Evolutionary conservation across 2,329 filamentous ascomycete species (phyloP), one percentile per base, ranked within the genome.

Genomic region (Chrysosporium keratinophilum): DNA sequence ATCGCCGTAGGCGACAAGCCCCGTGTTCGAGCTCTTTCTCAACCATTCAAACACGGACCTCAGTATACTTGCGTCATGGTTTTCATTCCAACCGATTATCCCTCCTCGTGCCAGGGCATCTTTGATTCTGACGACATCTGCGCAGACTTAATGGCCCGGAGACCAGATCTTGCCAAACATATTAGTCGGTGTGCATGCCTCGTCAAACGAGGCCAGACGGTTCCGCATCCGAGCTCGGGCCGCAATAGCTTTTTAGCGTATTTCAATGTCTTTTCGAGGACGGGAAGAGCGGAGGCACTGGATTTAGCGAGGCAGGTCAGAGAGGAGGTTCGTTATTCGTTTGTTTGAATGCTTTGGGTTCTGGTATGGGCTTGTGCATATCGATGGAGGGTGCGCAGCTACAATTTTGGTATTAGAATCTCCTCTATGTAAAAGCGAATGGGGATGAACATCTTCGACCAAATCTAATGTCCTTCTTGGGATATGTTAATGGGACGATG

Each of bases 111-210:
- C 23, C 23, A 28, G 7, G 65, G 64, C 3, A 60, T 66, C 14
- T 68, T 64, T 42, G 63, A 65, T 41, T 66, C 64, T 1, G 64
- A 62, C 12, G 63, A 67, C 20, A 56, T 68, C 23, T 66, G 64
- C 50, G 60, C 54, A 3, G 65, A 66, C 17, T 43, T 67, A 2
- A 41, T 64, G 2, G 17, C 7, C 9, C 59, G 64, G 20, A 57
- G 59, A 6, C 64, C 64, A 2, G 63, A 64, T 34, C 53, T 67
- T 17, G 56, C 50, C 20, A 31, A 52, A 5, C 11, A 28, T 23
- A 40, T 67, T 11, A 58, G 61, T 20, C 57, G 58, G 3, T 57
- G 56, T 15, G 60, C 59, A 5, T 66, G 63, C 50, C 58, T 64
- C 31, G 55, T 63, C 33, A 62, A 63, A 55, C 61, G 57, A 52